Evolutionary conservation across 352 stramenopile species (phyloP), one percentile per base, ranked within the genome.

Genomic region (Globisporangium orthogonon): DNA sequence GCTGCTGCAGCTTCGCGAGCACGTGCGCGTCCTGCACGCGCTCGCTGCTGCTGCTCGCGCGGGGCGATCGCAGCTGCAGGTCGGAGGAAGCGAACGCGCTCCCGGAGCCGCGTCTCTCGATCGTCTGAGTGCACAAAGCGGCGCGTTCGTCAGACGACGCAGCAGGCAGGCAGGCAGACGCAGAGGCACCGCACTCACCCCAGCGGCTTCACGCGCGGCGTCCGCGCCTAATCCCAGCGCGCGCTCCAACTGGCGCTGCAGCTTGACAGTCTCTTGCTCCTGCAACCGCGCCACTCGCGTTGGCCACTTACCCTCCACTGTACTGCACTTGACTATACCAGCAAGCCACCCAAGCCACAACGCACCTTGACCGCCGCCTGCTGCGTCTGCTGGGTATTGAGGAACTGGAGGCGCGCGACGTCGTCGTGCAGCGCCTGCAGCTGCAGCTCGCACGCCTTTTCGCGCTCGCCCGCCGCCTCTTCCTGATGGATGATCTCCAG

Each of bases 401-500:
- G 37, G 35, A 91, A 89, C 67, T 87, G 77, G 31, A 91, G 65
- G 47, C 86, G 79, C 56, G 82, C 69, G 31, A 91, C 45, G 35
- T 91, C 76, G 61, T 94, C 79, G n/a, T 71, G 68, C 13, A 89
- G 71, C n/a, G 69, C 67, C 55, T 91, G 72, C 17, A 89, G 60
- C 64, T 89, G 63, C 37, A 87, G 61, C 40, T 88, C 72, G 48
- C 78, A 89, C 4, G 65, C 54, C 31, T 82, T 78, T 55, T 91
- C 82, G 31, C 77, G 67, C 66, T 89, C 77, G 5, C 66, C 73
- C 37, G 89, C 74, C 18, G 73, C 70, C 51, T 91, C 82, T 73
- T 91, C 78, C 48, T 91, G 78, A 63, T 91, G 82, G 54, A 91
- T 91, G 50, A 89, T 77, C 62, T 91, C 78, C 46, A 89, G 50